A percentile compares a stretch with the other conserved stretches of the same genome.
These are phyloP conservation scores for Panellus pusillus DNA, from an alignment of 768 basidiomycete genomes.

Conservation along the genomic window DNA sequence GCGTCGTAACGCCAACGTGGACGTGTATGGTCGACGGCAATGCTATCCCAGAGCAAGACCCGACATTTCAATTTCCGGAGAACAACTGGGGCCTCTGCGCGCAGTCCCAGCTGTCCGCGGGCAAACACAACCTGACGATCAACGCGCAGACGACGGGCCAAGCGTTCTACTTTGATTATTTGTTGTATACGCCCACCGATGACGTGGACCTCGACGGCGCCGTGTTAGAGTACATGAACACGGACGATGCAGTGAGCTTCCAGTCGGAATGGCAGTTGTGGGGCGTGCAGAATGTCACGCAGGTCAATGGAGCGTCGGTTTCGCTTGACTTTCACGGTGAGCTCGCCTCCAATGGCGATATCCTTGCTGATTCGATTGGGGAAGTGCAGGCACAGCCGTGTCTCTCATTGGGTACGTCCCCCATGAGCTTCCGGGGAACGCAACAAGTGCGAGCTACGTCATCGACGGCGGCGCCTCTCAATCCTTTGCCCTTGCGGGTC, in stretches of 20 bases:
- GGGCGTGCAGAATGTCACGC: constrained; percentile 19
- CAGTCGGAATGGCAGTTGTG: constrained; percentile 21
- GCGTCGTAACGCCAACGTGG: constrained; percentile 30
- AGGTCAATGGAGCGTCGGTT: constrained; percentile 17
- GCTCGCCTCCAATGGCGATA: not conserved
- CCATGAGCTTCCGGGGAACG: constrained; percentile 18
- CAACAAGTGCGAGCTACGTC: constrained; percentile 26
- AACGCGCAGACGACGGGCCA: constrained; percentile 28
- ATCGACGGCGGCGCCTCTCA: constrained; percentile 24
- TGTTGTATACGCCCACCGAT: constrained; percentile 25
- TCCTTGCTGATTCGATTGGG: not conserved
- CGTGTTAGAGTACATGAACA: constrained; percentile 4
- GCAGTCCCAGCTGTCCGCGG: constrained; percentile 19
- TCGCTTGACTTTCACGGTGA: constrained; percentile 28
- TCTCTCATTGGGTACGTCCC: constrained; percentile 26
- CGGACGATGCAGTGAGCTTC: constrained; percentile 23
- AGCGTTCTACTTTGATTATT: constrained; percentile 31
- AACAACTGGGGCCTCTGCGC: constrained; percentile 36
- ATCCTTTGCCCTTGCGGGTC: not conserved
- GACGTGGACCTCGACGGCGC: constrained; percentile 1
- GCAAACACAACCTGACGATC: constrained; percentile 28
- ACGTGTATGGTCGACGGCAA: constrained; percentile 32
- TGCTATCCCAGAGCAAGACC: constrained; percentile 19
- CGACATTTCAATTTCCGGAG: constrained; percentile 24
- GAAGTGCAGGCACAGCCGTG: constrained; percentile 25